Base-by-base conservation (phyloP, 176 grass and related monocot genomes). In the Avena sativa region DNA sequence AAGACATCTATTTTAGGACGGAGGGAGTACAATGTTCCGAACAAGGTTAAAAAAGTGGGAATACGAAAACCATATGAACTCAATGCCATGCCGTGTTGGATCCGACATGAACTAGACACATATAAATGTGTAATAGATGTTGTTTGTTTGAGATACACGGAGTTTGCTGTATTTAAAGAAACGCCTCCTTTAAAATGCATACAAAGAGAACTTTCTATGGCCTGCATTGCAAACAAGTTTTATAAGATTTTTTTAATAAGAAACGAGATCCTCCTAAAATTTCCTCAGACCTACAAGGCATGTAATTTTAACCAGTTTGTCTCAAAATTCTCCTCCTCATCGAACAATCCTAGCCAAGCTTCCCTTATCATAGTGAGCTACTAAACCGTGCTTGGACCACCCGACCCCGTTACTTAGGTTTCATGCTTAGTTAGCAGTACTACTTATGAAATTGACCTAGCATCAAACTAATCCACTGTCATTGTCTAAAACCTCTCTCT, bases 391-490 rank as follows among this genome's bases (percentile, higher is more conserved):
- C 2, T 1, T 14, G 5, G 26, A 38, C 2, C 2, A 16, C 9
- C 16, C 15, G 8, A 6, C 68, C 30, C 9, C 38, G 17, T 44
- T 50, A 28, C n/a, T 74, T 16, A 4, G 0, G 49, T 3, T 10
- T 47, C 4, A 0, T 16, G 2, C 13, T 0, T 52, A 50, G 8
- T 4, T 0, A 46, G 26, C 36, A 23, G 43, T 15, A 36, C 59
- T 3, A 7, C 16, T 61, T 51, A 23, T 2, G 3, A 66, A 76
- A 65, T 15, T 7, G 20, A 56, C 23, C 15, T 1, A 71, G 12
- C 63, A 57, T 58, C 72, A 4, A 51, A 77, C 25, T 0, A 76
- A 64, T 14, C 70, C 80, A 66, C 74, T 79, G 17, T 74, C 81
- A 80, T 60, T 23, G n/a, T 75, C 81, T 13, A 88, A 81, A 1